Conservation (phyloP, 495 filamentous ascomycete species). For the Cercophora newfieldiana region DNA sequence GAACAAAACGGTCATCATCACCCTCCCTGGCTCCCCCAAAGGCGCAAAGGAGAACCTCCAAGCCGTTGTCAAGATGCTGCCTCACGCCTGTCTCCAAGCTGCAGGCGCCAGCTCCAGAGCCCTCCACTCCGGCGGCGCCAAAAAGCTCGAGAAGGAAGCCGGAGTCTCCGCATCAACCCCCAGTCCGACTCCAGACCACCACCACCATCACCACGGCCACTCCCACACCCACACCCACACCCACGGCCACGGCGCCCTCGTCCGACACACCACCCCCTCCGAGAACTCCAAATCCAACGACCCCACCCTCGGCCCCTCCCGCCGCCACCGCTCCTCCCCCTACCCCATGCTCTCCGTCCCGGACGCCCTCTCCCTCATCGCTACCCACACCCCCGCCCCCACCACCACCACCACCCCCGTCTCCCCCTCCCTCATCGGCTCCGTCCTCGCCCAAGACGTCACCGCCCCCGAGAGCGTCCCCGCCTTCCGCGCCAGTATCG, state of each 20-base stretch:
- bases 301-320: constrained; percentile 72
- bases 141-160: constrained; percentile 81
- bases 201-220: constrained; percentile 50
- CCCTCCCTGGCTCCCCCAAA: constrained; percentile 92
- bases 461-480: constrained; percentile 79
- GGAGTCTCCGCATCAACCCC: constrained; percentile 42
- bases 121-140: constrained; percentile 77
- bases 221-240: constrained; percentile 55
- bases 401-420: constrained; percentile 58
- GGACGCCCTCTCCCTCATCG: constrained; percentile 73
- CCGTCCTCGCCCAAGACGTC: constrained; percentile 81
- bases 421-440: constrained; percentile 62
- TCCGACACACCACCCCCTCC: constrained; percentile 63
- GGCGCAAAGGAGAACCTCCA: constrained; percentile 96
- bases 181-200: constrained; percentile 25
- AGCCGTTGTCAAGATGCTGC: constrained; percentile 82
- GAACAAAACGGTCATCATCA: constrained; percentile 81
- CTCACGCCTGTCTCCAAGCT: constrained; percentile 90
- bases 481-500: constrained; percentile 92
- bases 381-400: constrained; percentile 64
- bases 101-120: constrained; percentile 77
- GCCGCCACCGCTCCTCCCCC: constrained; percentile 78
- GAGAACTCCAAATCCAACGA: constrained; percentile 73
- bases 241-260: constrained; percentile 61
- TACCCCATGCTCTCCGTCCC: constrained; percentile 90